A percentile compares a stretch with the other conserved stretches of the same genome.
Evolutionary conservation across 2,329 filamentous ascomycete genomes (phyloP).

Genomic region (Ophiostoma perfectum): DNA sequence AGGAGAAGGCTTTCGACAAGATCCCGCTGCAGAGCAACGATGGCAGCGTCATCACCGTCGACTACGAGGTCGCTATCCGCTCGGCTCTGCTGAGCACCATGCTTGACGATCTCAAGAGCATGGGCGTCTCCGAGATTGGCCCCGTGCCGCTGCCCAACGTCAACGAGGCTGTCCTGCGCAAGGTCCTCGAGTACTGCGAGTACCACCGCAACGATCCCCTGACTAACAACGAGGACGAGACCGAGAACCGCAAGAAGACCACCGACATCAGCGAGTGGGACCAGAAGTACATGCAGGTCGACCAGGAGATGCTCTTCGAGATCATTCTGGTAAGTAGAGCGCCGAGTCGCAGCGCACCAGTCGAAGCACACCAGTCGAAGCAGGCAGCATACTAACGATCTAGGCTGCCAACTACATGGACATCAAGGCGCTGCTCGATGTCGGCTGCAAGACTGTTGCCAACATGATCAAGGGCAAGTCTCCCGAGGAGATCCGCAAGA

Average conservation of each 20-base stretch:
- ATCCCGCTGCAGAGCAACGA: conserved; percentile 51
- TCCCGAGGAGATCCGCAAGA: conserved; percentile 98
- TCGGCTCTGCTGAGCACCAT: conserved; percentile 97
- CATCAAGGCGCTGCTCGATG: conserved; percentile 95
- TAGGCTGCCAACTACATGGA: conserved; percentile 97
- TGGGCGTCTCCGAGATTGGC: conserved; percentile 36
- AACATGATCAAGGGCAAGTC: conserved; percentile 99
- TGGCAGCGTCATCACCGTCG: conserved; percentile 45
- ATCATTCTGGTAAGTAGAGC: conserved; percentile 74
- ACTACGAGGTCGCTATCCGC: conserved; percentile 80
- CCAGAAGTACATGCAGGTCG: conserved; percentile 99
- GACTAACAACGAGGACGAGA: conserved; percentile 78
- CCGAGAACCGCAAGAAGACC: conserved; percentile 93
- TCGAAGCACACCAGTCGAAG: too few relatives aligned
- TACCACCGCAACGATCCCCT: conserved; percentile 88
- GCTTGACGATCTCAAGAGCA: conserved; percentile 76
- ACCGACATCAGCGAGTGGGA: conserved; percentile 99
- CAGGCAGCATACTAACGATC: conserved; percentile 18
- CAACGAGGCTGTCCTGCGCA: conserved; percentile 86
- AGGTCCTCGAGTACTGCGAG: conserved; percentile 97
- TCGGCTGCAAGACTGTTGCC: conserved; percentile 98
- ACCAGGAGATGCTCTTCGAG: conserved; percentile 99
- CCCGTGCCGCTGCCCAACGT: conserved; percentile 88
- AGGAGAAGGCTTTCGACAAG: conserved; percentile 35
- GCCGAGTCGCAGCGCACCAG: too few relatives aligned